A percentile compares a stretch with the other conserved stretches of the same genome.
Evolutionary conservation across 768 basidiomycete species (phyloP).

Genomic region (Chalciporus chontae): DNA sequence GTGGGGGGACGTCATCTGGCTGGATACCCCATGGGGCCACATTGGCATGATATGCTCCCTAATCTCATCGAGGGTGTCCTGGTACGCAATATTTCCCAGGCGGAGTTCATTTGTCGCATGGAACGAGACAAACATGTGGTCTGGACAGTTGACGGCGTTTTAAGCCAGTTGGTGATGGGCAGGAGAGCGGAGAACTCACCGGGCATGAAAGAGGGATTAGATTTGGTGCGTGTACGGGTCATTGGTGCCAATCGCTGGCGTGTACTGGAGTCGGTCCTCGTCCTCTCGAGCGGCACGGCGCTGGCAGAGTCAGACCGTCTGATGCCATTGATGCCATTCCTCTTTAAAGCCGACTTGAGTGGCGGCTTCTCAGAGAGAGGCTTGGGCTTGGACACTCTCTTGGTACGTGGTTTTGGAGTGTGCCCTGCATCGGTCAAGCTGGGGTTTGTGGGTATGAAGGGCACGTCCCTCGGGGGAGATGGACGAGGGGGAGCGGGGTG

Average conservation of each 20-base stretch:
- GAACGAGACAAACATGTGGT: slow-evolving; percentile 72
- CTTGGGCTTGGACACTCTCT: slow-evolving; percentile 33
- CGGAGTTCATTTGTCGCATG: slow-evolving; percentile 61
- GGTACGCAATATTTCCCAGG: slow-evolving; percentile 42
- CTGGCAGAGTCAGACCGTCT: slow-evolving; percentile 25
- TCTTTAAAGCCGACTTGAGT: slow-evolving; percentile 60
- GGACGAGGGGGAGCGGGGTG: slow-evolving; percentile 20
- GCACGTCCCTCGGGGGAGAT: slow-evolving; percentile 15
- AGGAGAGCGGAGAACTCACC: slow-evolving; percentile 16
- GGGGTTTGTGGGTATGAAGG: slow-evolving; percentile 26
- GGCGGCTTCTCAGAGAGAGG: slow-evolving; percentile 31
- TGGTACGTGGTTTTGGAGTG: slow-evolving; percentile 30
- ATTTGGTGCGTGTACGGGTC: slow-evolving; percentile 33
- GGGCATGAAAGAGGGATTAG: slow-evolving; percentile 33
- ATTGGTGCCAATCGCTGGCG: slow-evolving; percentile 31
- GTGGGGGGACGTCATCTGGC: slow-evolving; percentile 35
- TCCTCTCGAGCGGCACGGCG: slow-evolving; percentile 31
- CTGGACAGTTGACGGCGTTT: slow-evolving; percentile 35
- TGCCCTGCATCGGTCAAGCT: slow-evolving; percentile 16
- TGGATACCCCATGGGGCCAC: slow-evolving; percentile 65
- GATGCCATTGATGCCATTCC: slow-evolving; percentile 29
- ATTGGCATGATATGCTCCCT: slow-evolving; percentile 52
- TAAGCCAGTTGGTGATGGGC: slow-evolving; percentile 17
- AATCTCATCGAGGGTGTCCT: slow-evolving; percentile 58
- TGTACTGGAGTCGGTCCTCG: slow-evolving; percentile 41